phyloP scores from a whole-genome alignment of 1,139 yeast species.

The Diutina siamensis region DNA sequence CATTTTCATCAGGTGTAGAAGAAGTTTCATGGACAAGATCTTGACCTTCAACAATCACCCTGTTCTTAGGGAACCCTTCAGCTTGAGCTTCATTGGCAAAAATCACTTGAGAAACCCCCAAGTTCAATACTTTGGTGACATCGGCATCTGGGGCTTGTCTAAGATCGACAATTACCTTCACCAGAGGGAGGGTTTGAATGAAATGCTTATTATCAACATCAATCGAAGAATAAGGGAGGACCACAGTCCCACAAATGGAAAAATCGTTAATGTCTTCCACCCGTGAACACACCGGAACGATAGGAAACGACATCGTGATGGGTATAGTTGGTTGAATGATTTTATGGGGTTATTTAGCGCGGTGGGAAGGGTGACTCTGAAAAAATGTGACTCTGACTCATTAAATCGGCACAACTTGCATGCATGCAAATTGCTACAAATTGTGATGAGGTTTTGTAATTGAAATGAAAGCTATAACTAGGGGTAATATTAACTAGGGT shows the following conservation, averaged over 20 bases:
- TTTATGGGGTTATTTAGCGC: background rate
- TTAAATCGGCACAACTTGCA: background rate
- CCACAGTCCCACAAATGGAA: constrained; percentile 28
- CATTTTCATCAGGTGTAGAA: constrained; percentile 28
- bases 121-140: constrained; percentile 47
- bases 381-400: constrained; percentile 4
- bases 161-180: constrained; percentile 27
- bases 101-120: constrained; percentile 50
- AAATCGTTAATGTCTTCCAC: constrained; percentile 16
- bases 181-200: constrained; percentile 22
- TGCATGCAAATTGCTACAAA: background rate
- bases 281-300: constrained; percentile 27
- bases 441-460: too few species aligned
- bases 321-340: background rate
- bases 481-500: too few species aligned
- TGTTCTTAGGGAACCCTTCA: constrained; percentile 44
- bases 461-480: too few species aligned
- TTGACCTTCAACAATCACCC: constrained; percentile 32
- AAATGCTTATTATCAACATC: constrained; percentile 18
- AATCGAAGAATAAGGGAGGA: constrained; percentile 21
- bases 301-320: constrained; percentile 30
- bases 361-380: background rate
- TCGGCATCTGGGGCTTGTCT: constrained; percentile 14
- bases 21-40: constrained; percentile 15
- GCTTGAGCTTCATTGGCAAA: constrained; percentile 24